These are phyloP conservation scores for Alternaria infectoria DNA, from an alignment of 2,329 filamentous ascomycete species.

Conservation along the genomic window DNA sequence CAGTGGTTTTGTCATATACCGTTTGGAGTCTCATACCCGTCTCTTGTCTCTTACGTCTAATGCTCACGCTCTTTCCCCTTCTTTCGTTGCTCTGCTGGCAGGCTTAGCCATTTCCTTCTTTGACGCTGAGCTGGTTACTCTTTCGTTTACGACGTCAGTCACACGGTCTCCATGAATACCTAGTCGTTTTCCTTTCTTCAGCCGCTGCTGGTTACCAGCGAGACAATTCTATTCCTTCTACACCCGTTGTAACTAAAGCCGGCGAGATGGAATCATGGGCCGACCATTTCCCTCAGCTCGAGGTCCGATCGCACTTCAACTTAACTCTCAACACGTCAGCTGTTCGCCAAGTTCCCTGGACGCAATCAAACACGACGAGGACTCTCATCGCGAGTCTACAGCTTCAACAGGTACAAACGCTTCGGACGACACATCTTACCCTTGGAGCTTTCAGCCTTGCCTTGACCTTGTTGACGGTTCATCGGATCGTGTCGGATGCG, in stretches of 20 bases:
- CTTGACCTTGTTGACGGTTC: conserved; percentile 43
- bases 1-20: conserved; percentile 47
- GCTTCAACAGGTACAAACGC: conserved; percentile 45
- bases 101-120: conserved; percentile 45
- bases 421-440: conserved; percentile 49
- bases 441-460: conserved; percentile 48
- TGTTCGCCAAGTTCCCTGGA: conserved; percentile 38
- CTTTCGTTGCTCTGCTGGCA: conserved; percentile 49
- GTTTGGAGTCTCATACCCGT: conserved; percentile 48
- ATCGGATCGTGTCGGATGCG: conserved; percentile 48
- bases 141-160: conserved; percentile 43
- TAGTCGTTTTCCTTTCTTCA: conserved; percentile 41
- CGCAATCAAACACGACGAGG: conserved; percentile 38
- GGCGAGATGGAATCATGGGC: conserved; percentile 49
- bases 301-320: conserved; percentile 48
- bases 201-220: conserved; percentile 51
- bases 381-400: conserved; percentile 44
- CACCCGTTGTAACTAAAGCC: conserved; percentile 32
- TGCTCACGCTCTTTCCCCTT: conserved; percentile 46
- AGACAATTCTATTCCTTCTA: conserved; percentile 39
- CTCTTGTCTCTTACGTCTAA: conserved; percentile 45
- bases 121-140: conserved; percentile 45
- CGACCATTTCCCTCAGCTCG: conserved; percentile 37
- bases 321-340: conserved; percentile 44
- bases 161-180: conserved; percentile 47